Base-by-base conservation (phyloP, 2,329 filamentous ascomycete genomes). In the Coniella lustricola region DNA sequence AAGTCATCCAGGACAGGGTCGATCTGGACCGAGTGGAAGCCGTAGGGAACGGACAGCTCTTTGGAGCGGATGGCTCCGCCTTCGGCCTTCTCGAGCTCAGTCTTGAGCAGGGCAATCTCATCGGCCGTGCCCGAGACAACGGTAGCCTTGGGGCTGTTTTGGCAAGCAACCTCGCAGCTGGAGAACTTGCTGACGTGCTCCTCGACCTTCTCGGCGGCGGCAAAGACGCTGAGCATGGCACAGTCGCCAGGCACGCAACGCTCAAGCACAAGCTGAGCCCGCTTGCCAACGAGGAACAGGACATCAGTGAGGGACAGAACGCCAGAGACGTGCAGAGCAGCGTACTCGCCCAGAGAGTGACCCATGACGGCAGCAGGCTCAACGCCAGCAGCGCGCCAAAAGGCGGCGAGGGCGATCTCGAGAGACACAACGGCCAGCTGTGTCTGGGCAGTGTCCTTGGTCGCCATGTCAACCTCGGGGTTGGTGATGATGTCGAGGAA, bases 91-190 rank as follows among this genome's bases (percentile, higher is more conserved):
- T 73, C 70, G 16, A 79, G 67, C 3, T 64, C 57, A 4, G 60
- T 55, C 9, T 51, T 44, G n/a, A 48, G 42, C 5, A 42, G 22
- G 18, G 42, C 37, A 10, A 74, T 62, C 25, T 72, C 64, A 1
- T 60, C 59, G 2, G 65, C 63, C 0, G 56, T 55, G 4, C 70
- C 72, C 7, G 63, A 64, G 10, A 90, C 68, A 3, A 90, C 86
- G 13, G 80, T 87, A 57, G 86, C 83, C 39, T 77, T 70, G 0
- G 81, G 78, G 0, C 81, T 78, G 56, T 90, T 90, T 58, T 87
- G 74, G 65, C 86, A 90, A 10, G 85, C 81, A 17, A 74, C 54
- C 20, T 72, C 71, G 35, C 70, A 60, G 12, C 63, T 69, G 60
- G 56, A 53, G 21, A 59, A 54, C 33, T 63, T 72, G 58, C 59